Percentiles rank a stretch among this genome's conserved stretches.
phyloP scores from a whole-genome alignment of 257 asterid species.

The Euphrasia confusa region DNA sequence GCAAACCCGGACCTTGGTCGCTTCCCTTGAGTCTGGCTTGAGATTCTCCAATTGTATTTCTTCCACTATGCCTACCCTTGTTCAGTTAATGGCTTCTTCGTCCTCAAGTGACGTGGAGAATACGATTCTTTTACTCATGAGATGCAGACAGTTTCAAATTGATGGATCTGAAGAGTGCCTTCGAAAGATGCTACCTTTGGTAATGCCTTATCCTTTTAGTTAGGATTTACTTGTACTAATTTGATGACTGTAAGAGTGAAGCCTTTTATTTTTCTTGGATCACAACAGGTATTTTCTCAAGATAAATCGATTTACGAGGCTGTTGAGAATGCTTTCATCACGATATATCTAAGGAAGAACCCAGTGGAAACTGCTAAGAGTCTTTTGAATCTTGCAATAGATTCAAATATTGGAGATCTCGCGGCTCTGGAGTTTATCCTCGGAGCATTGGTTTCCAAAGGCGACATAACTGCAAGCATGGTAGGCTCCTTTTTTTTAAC shows the following conservation, averaged over 20 bases:
- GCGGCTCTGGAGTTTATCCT: slow-evolving; percentile 81
- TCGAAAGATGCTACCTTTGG: slow-evolving; percentile 97
- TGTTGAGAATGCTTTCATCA: slow-evolving; percentile 88
- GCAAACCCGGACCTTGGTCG: slow-evolving; percentile 92
- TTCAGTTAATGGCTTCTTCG: slow-evolving; percentile 96
- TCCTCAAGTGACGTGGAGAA: slow-evolving; percentile 94
- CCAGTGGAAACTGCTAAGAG: slow-evolving; percentile 85
- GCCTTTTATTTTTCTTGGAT: slow-evolving; percentile 17
- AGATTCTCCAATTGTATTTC: slow-evolving; percentile 81
- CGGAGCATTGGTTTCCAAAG: slow-evolving; percentile 83
- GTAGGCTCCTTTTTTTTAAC: slow-evolving; percentile 36
- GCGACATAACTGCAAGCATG: slow-evolving; percentile 70
- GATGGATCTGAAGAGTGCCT: slow-evolving; percentile 93
- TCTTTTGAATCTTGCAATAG: slow-evolving; percentile 78
- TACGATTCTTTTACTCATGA: slow-evolving; percentile 88
- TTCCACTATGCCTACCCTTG: slow-evolving; percentile 71
- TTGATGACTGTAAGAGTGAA: slow-evolving; percentile 8
- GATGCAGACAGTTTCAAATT: slow-evolving; percentile 91
- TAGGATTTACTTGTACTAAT: slow-evolving; percentile 13
- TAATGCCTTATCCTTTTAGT: slow-evolving; percentile 32
- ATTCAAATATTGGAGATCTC: slow-evolving; percentile 94
- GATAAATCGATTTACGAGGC: slow-evolving; percentile 96
- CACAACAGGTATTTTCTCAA: slow-evolving; percentile 79
- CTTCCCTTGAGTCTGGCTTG: slow-evolving; percentile 92
- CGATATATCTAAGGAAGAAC: slow-evolving; percentile 69